Percentiles rank a stretch among this genome's conserved stretches.
phyloP scores from a whole-genome alignment of 257 asterid species.

The Coffea eugenioides region DNA sequence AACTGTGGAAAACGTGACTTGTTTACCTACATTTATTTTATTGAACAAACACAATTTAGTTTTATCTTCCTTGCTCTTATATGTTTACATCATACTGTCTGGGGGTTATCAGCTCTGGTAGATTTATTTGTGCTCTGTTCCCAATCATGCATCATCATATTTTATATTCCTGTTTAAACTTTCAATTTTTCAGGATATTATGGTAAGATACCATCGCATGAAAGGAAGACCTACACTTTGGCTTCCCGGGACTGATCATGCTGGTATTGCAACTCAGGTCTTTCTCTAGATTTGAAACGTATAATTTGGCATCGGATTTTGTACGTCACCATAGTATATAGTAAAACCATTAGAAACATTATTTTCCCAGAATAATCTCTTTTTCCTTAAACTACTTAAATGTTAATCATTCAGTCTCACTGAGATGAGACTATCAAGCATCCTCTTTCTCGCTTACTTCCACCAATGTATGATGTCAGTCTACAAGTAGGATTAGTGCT shows the following conservation, averaged over 20 bases:
- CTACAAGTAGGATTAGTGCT: slow-evolving; percentile 2
- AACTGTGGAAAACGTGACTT: background rate
- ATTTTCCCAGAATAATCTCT: background rate
- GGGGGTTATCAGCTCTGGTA: background rate
- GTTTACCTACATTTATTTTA: background rate
- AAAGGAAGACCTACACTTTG: slow-evolving; percentile 93
- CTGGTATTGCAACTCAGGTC: slow-evolving; percentile 99
- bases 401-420: background rate
- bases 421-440: background rate
- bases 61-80: background rate
- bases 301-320: background rate
- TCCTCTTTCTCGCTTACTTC: background rate
- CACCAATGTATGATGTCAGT: background rate
- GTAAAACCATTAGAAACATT: background rate
- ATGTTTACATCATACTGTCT: background rate
- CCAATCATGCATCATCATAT: background rate
- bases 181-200: slow-evolving; percentile 65
- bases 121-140: background rate
- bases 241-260: slow-evolving; percentile 99
- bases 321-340: too few relatives aligned
- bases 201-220: slow-evolving; percentile 94
- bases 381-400: background rate
- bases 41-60: background rate
- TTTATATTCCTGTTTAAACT: background rate
- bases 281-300: slow-evolving; percentile 29